Conservation (phyloP, 2,329 filamentous ascomycete genomes). For the Aspergillus ruber region DNA sequence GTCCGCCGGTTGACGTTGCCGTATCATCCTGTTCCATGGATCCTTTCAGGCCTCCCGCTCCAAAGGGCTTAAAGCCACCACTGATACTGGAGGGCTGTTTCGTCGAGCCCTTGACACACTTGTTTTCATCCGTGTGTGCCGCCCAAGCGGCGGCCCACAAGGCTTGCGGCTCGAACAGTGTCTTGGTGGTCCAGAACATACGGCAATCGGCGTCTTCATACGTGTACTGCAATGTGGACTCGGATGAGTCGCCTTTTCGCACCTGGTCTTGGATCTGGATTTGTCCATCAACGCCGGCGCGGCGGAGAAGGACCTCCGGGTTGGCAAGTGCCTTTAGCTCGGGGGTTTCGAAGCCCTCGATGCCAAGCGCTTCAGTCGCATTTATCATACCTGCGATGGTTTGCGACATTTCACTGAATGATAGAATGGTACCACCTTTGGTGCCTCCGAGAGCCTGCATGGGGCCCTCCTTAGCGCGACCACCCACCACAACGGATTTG, state of each 20-base stretch:
- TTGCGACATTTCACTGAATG: constrained; percentile 8
- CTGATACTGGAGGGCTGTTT: constrained; percentile 6
- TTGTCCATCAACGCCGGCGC: constrained; percentile 14
- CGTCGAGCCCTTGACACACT: constrained; percentile 9
- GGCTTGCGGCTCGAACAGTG: constrained; percentile 44
- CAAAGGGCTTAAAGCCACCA: constrained; percentile 1
- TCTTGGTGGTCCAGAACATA: constrained; percentile 50
- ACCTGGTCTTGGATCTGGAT: constrained; percentile 40
- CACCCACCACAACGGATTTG: constrained; percentile 52
- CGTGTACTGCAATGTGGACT: constrained; percentile 50
- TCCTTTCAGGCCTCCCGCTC: no score
- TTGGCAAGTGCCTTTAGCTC: constrained; percentile 1
- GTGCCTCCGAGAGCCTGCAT: constrained; percentile 60
- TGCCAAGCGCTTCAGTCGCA: constrained; percentile 11
- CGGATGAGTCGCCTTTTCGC: constrained; percentile 31
- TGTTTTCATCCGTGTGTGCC: constrained; percentile 3
- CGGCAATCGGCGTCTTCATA: constrained; percentile 55
- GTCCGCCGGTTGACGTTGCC: no score
- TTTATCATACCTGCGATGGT: background rate
- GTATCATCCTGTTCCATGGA: no score
- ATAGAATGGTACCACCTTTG: constrained; percentile 39
- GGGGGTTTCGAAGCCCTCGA: constrained; percentile 7
- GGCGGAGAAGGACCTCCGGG: background rate
- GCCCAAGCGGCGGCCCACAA: constrained; percentile 43
- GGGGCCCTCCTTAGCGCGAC: constrained; percentile 45